phyloP scores from a whole-genome alignment of 1,284 basidiomycete species.

The Boletellus dicymbophilus region DNA sequence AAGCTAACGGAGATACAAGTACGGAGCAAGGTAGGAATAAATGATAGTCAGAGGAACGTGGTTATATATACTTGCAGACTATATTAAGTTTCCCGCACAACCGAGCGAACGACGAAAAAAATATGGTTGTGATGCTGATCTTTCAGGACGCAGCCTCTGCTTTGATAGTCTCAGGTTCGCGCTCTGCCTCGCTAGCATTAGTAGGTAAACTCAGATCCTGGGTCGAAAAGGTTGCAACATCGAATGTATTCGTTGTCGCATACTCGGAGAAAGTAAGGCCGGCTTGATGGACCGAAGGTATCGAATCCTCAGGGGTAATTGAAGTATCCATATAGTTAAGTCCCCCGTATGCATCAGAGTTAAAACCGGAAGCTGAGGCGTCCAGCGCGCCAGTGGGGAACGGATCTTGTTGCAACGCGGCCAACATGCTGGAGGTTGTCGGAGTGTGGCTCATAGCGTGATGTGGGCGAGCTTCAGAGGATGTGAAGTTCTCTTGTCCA shows the following conservation, averaged over 20 bases:
- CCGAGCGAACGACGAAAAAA: slow-evolving; percentile 25
- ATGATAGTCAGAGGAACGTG: slow-evolving; percentile 30
- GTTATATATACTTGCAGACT: slow-evolving; percentile 36
- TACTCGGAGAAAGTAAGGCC: slow-evolving; percentile 71
- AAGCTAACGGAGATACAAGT: slow-evolving; percentile 35
- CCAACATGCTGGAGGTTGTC: slow-evolving; percentile 85
- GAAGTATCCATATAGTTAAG: slow-evolving; percentile 76
- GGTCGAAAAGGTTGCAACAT: slow-evolving; percentile 62
- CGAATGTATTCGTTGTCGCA: slow-evolving; percentile 59
- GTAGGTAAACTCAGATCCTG: slow-evolving; percentile 66
- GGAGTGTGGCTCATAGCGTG: slow-evolving; percentile 70
- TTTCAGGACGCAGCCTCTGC: slow-evolving; percentile 40
- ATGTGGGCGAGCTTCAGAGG: slow-evolving; percentile 55
- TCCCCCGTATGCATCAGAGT: slow-evolving; percentile 64
- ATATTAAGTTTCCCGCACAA: slow-evolving; percentile 34
- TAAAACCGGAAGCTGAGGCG: slow-evolving; percentile 57
- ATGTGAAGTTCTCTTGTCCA: slow-evolving; percentile 70
- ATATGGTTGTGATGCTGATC: slow-evolving; percentile 19
- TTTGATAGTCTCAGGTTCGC: slow-evolving; percentile 47
- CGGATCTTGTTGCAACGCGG: slow-evolving; percentile 74
- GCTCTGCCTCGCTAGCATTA: slow-evolving; percentile 55
- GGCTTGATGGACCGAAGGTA: slow-evolving; percentile 53
- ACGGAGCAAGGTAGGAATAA: slow-evolving; percentile 39
- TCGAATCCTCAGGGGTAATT: slow-evolving; percentile 58
- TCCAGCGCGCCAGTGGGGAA: slow-evolving; percentile 67